Evolutionary conservation across 225 moss, liverwort and hornwort genomes (phyloP), one percentile per base, ranked within the genome.

Genomic region (Lunularia cruciata): DNA sequence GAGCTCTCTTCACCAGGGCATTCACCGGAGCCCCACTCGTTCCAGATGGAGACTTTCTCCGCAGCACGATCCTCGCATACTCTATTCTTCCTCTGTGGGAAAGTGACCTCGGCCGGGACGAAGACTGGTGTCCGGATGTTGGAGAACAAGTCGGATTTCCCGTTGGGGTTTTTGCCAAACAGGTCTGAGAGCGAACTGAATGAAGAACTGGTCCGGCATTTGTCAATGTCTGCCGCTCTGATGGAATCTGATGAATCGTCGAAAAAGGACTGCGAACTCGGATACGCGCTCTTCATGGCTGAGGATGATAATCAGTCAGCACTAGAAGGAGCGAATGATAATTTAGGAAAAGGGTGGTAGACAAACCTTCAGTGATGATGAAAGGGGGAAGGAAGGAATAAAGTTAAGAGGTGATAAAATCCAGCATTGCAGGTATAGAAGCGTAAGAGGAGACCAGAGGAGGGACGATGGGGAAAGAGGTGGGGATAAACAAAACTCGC

Each of bases 1-100:
- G 71, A 71, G 38, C 79, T 79, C 20, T 79, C 79, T 25, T 79
- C 79, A 5, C 70, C 71, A 20, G 67, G 71, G 32, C 79, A 75
- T 57, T 79, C 75, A 35, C 79, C 79, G 3, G 79, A 79, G 12
- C 79, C 79, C 79, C 79, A 79, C 47, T 80, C 79, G 30, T 80
- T 75, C 79, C 79, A 75, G 7, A 80, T 37, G 13, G 75, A 80
- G 12, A 75, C 61, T 7, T 47, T 72, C 67, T 75, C 79, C 6
- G 43, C 65, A 22, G 34, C 72, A 6, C 56, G 66, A 63, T 80
- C 79, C 28, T 56, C 75, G 26, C 75, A 75, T 52, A 75, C 79
- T 33, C 75, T 67, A 28, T 62, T 80, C 68, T 75, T 80, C 62
- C 48, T 72, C 20, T 67, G 32, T 1, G 79, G 79, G 42, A 80